Base-by-base conservation (phyloP, 768 basidiomycete genomes). In the Hydnum rufescens region DNA sequence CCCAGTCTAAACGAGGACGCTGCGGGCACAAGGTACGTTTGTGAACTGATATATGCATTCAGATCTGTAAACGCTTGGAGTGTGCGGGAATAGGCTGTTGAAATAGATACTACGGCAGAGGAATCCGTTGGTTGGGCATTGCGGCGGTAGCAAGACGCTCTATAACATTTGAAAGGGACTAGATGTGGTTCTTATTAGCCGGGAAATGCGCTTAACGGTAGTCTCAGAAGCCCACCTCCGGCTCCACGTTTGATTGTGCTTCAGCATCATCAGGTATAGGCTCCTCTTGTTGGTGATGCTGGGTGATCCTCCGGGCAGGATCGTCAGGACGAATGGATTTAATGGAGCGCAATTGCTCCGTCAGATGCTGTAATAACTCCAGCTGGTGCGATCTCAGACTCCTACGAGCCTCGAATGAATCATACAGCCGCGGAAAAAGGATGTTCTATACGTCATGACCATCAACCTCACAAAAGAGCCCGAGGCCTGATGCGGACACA, bases 31-130 rank as follows among this genome's bases (percentile, higher is more conserved):
- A 30, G 31, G 36, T 56, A 49, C 26, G 51, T 55, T 8, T 49
- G 54, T 19, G 54, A 48, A 29, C 28, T 48, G 31, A 56, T 46
- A 39, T 55, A 56, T 2, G 55, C 55, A 23, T 32, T 56, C 19
- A 56, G 54, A 32, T 49, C 32, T 19, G 42, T 54, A 13, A 56
- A 6, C 28, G 49, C 26, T 8, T 50, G 6, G 6, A 50, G 31
- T 16, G 49, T 50, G 6, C 28, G 25, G 16, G 23, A 8, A 32
- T 5, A 50, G 6, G 49, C 18, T 16, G 25, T 47, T 8, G 13
- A 13, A 13, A 16, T 13, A 8, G 44, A 47, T 47, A 13, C 8
- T 8, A 28, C 8, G 26, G 49, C 6, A 16, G 49, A 30, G 26
- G 49, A 50, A 31, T 29, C 16, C 6, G 49, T 26, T 47, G 49